phyloP scores from a whole-genome alignment of 148 eudicot genomes.

The Pouteria glomerata region DNA sequence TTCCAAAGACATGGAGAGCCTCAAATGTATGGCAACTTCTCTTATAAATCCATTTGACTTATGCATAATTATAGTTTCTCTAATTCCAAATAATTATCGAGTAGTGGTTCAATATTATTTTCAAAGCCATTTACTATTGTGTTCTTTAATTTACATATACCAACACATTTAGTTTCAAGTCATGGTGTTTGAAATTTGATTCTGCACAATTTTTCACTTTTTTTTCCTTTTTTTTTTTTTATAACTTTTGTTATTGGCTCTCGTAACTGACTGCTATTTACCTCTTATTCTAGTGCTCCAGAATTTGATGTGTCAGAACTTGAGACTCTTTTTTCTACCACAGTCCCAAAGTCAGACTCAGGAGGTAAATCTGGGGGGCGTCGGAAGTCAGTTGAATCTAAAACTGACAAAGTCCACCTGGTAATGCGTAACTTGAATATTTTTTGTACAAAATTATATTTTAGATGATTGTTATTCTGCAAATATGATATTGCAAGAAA shows the following conservation, averaged over 20 bases:
- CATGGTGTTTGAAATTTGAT: slow-evolving; percentile 2
- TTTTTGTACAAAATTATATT: not conserved
- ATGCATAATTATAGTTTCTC: not conserved
- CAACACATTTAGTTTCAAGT: not conserved
- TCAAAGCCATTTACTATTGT: not conserved
- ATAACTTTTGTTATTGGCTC: not conserved
- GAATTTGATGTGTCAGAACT: slow-evolving; percentile 89
- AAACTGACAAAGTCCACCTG: slow-evolving; percentile 79
- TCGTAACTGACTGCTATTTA: slow-evolving; percentile 27
- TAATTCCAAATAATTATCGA: not conserved
- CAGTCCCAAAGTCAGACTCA: slow-evolving; percentile 58
- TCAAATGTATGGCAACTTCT: slow-evolving; percentile 62
- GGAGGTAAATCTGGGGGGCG: slow-evolving; percentile 63
- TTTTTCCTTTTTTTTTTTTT: no score
- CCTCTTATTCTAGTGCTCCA: slow-evolving; percentile 48
- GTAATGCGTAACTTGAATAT: slow-evolving; percentile 32
- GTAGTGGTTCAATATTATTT: slow-evolving; percentile 2
- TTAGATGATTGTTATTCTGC: not conserved
- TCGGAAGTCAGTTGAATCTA: slow-evolving; percentile 76
- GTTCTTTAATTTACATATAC: not conserved
- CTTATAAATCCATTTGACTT: slow-evolving; percentile 13
- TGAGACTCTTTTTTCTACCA: slow-evolving; percentile 82
- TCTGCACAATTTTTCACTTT: not conserved
- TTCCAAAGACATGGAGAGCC: slow-evolving; percentile 71
- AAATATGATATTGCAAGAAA: not conserved